A percentile compares a stretch with the other conserved stretches of the same genome.
Evolutionary conservation across 257 asterid species (phyloP).

Genomic region (Petrea volubilis): DNA sequence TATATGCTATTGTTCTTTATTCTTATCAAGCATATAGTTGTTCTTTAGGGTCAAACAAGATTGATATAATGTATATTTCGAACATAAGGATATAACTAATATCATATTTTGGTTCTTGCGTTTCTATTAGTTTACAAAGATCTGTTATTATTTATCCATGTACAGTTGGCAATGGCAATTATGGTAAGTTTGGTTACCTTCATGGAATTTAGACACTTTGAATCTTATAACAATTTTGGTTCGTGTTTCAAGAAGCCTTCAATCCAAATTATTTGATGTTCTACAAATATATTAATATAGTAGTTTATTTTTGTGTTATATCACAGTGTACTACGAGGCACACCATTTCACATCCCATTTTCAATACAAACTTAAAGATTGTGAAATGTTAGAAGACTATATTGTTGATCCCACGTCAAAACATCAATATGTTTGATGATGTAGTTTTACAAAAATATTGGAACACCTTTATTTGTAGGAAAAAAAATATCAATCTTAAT

Average conservation of each 20-base stretch:
- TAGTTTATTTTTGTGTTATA: no score
- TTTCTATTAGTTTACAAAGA: background rate
- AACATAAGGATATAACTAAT: background rate
- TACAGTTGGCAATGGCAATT: no score
- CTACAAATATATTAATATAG: no score
- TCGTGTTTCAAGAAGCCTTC: no score
- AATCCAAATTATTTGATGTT: no score
- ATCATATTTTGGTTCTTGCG: background rate
- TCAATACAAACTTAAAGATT: background rate
- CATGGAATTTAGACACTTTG: no score
- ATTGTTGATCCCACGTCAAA: background rate
- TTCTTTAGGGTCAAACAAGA: background rate
- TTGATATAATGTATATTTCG: background rate
- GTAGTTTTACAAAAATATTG: background rate
- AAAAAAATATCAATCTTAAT: no score
- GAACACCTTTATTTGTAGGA: background rate
- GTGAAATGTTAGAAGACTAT: background rate
- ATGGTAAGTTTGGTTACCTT: no score
- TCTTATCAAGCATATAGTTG: background rate
- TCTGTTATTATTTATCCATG: background rate
- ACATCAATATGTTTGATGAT: background rate
- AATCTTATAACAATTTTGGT: no score
- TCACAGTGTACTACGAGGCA: no score
- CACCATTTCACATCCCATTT: background rate
- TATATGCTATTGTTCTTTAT: background rate